These are phyloP conservation scores for Chaetoscypha palmicola DNA, from an alignment of 2,329 filamentous ascomycete genomes.

Conservation along the genomic window DNA sequence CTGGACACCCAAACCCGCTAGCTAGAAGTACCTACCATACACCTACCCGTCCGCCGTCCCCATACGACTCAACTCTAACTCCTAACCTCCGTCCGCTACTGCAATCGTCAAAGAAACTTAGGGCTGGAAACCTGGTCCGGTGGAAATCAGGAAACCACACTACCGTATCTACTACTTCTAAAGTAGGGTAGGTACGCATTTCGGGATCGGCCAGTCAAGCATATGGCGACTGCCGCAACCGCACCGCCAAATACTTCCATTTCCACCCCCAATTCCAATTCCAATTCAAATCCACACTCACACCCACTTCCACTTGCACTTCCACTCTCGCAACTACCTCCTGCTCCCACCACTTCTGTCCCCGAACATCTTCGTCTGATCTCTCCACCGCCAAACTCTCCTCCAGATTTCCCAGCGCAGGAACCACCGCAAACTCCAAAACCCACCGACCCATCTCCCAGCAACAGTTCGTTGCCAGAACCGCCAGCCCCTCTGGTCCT, in stretches of 20 bases:
- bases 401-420: background rate
- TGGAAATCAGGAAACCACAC: too few species aligned
- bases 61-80: too few species aligned
- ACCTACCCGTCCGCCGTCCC: too few species aligned
- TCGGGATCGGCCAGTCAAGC: background rate
- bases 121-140: too few species aligned
- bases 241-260: conserved; percentile 1
- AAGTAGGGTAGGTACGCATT: too few species aligned
- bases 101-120: too few species aligned
- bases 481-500: background rate
- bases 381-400: background rate
- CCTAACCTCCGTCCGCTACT: too few species aligned
- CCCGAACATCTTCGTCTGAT: background rate
- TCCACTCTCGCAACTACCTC: background rate
- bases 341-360: background rate
- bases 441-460: background rate
- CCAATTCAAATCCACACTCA: conserved; percentile 1
- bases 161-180: too few species aligned
- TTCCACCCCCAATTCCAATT: too few species aligned
- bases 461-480: background rate
- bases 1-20: too few species aligned
- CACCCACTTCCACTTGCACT: background rate
- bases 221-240: conserved; percentile 4
- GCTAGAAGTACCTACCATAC: too few species aligned
- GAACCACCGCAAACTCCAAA: background rate